Evolutionary conservation across 2,329 filamentous ascomycete species (phyloP).

Genomic region (Neonectria coccinea): DNA sequence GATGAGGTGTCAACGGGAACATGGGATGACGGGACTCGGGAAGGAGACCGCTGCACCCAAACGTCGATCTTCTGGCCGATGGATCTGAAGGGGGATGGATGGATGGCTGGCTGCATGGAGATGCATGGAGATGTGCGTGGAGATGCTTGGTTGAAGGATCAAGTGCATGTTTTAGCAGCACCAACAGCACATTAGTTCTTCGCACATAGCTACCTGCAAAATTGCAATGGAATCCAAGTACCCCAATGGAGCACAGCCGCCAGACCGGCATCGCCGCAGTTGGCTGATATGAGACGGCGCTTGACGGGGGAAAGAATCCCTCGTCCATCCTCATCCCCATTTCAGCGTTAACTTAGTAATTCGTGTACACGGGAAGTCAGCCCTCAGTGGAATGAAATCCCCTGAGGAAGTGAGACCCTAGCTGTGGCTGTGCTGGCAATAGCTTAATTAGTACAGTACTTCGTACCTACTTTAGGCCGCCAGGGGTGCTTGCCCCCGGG

Average conservation of each 20-base stretch:
- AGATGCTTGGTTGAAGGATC: slow-evolving; percentile 19
- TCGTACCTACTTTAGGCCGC: too few relatives aligned
- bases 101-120: background rate
- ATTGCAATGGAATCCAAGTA: background rate
- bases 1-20: slow-evolving; percentile 5
- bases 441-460: too few relatives aligned
- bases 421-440: slow-evolving; percentile 3
- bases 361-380: too few relatives aligned
- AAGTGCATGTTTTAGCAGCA: background rate
- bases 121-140: background rate
- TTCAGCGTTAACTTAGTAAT: too few relatives aligned
- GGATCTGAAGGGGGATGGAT: background rate
- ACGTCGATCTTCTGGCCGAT: slow-evolving; percentile 17
- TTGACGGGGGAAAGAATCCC: background rate
- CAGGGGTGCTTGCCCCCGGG: background rate
- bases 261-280: background rate
- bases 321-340: background rate
- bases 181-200: too few relatives aligned
- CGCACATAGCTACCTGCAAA: too few relatives aligned
- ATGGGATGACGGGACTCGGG: slow-evolving; percentile 10
- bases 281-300: background rate
- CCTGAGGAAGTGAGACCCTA: background rate
- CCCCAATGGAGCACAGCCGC: background rate
- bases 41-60: slow-evolving; percentile 1
- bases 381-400: background rate